phyloP scores from a whole-genome alignment of 2,329 filamentous ascomycete species.

The Botrytis squamosa region DNA sequence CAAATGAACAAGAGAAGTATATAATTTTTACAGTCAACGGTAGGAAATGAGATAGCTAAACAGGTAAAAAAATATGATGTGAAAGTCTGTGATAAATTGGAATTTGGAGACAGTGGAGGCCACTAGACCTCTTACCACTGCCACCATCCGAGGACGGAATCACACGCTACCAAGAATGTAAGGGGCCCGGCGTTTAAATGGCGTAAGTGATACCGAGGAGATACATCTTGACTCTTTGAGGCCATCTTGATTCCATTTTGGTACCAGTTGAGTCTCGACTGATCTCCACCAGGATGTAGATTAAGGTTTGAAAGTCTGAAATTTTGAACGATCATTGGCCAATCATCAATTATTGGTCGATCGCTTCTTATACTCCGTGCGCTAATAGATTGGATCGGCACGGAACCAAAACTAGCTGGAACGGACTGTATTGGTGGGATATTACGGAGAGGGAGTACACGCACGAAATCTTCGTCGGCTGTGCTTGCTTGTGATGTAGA shows the following conservation, averaged over 20 bases:
- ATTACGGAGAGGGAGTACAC: too few species aligned
- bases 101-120: neutral
- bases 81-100: slow-evolving; percentile 4
- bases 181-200: neutral
- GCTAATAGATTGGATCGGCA: neutral
- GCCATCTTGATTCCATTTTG: neutral
- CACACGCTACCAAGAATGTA: neutral
- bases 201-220: slow-evolving; percentile 6
- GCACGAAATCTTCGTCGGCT: neutral
- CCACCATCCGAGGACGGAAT: neutral
- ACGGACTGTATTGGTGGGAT: neutral
- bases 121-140: slow-evolving; percentile 5
- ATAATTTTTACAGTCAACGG: neutral
- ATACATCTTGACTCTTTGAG: neutral
- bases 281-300: slow-evolving; percentile 8
- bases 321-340: neutral
- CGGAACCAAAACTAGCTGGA: neutral
- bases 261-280: neutral
- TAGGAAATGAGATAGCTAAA: neutral
- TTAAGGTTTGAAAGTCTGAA: neutral
- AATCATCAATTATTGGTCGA: slow-evolving; percentile 3
- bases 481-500: neutral
- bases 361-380: neutral
- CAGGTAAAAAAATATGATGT: neutral
- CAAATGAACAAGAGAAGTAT: neutral